Conservation (phyloP, 2,329 filamentous ascomycete species). For the Ophiostoma australiae region DNA sequence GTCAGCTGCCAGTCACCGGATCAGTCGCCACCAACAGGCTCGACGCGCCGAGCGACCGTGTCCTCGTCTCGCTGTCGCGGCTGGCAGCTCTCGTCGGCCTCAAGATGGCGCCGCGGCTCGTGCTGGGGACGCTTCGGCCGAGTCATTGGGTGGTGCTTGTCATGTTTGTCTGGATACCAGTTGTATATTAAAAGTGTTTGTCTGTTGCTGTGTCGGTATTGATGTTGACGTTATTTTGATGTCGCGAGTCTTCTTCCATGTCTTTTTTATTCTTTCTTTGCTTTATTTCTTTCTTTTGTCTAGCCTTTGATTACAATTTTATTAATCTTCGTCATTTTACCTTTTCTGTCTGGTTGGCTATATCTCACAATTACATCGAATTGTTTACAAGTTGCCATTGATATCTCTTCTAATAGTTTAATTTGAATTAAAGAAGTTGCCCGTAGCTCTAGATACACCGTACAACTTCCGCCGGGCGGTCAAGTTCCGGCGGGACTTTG, state of each 20-base stretch:
- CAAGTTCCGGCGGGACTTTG: neutral
- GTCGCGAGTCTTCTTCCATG: neutral
- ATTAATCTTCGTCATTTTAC: neutral
- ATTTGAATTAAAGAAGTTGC: too few relatives aligned
- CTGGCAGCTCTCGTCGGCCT: neutral
- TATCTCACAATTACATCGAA: neutral
- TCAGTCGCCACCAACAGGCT: neutral
- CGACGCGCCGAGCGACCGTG: neutral
- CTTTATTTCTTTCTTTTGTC: neutral
- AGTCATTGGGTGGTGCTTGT: constrained; percentile 15
- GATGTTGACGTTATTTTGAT: neutral
- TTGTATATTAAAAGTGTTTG: constrained; percentile 21
- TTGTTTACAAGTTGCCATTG: neutral
- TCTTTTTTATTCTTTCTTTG: neutral
- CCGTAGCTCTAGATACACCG: too few relatives aligned
- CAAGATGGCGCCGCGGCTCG: neutral
- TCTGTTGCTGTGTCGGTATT: neutral
- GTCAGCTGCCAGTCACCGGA: neutral
- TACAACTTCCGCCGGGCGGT: neutral
- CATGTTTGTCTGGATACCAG: constrained; percentile 23
- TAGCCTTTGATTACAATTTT: neutral
- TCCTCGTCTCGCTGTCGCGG: neutral
- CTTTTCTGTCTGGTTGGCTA: neutral
- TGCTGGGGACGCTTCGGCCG: neutral
- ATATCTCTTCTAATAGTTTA: neutral